A percentile compares a stretch with the other conserved stretches of the same genome.
Conservation (phyloP, 2,329 filamentous ascomycete species). For the Zasmidium cellare region DNA sequence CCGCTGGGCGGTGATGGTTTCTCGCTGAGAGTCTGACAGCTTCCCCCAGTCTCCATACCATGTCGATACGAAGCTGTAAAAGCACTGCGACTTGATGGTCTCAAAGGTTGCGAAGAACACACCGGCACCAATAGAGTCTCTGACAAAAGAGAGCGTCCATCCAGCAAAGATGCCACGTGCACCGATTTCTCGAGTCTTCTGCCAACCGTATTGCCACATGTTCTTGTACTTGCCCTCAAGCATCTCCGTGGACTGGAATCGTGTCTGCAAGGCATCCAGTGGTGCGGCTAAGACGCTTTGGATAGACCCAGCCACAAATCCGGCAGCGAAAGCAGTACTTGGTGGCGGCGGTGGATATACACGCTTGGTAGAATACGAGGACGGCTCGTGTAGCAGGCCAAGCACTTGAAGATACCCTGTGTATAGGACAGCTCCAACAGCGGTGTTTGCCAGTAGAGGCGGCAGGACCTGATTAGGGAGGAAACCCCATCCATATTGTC, state of each 20-base stretch:
- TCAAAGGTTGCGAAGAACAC: conserved; percentile 76
- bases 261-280: conserved; percentile 71
- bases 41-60: conserved; percentile 59
- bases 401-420: conserved; percentile 73
- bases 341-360: conserved; percentile 70
- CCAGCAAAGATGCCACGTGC: conserved; percentile 72
- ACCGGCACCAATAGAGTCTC: conserved; percentile 68
- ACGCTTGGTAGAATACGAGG: conserved; percentile 59
- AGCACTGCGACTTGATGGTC: conserved; percentile 71
- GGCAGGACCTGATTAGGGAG: conserved; percentile 76
- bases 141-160: conserved; percentile 67
- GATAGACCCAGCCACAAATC: conserved; percentile 66
- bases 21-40: conserved; percentile 35
- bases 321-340: conserved; percentile 66
- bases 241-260: conserved; percentile 66
- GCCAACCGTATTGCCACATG: conserved; percentile 66
- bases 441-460: conserved; percentile 71
- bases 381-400: conserved; percentile 65
- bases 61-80: conserved; percentile 69
- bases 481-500: conserved; percentile 70
- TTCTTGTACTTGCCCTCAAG: conserved; percentile 62
- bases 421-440: conserved; percentile 72
- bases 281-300: conserved; percentile 74
- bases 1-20: conserved; percentile 31
- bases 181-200: conserved; percentile 71